Conservation (phyloP, 306 rosid species). For the Prunus padus region DNA sequence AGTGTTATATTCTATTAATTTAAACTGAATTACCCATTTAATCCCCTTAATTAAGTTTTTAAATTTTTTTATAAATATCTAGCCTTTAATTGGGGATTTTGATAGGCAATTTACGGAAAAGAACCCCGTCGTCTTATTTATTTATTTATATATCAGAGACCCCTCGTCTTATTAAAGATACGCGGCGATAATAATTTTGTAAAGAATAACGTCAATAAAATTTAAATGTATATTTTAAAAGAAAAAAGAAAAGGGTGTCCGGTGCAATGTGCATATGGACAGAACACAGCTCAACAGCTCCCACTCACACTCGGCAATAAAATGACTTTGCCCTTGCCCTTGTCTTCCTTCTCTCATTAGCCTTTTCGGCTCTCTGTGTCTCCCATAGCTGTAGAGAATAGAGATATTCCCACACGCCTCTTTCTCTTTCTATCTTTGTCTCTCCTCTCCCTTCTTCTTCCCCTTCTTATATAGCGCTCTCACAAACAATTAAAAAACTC, state of each 20-base stretch:
- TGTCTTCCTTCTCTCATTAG: conserved; percentile 25
- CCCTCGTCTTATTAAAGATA: too few relatives aligned
- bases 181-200: too few relatives aligned
- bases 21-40: not conserved
- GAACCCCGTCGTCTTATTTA: too few relatives aligned
- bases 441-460: conserved; percentile 7
- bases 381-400: conserved; percentile 17
- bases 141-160: too few relatives aligned
- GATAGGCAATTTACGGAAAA: too few relatives aligned
- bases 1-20: too few relatives aligned
- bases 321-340: conserved; percentile 35
- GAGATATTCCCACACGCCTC: conserved; percentile 3
- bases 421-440: conserved; percentile 26
- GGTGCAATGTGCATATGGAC: conserved; percentile 42
- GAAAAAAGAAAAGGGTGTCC: not conserved
- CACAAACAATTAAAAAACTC: not conserved
- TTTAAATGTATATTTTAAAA: not conserved
- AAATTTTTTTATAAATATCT: not conserved
- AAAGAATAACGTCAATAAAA: too few relatives aligned
- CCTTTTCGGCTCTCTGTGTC: conserved; percentile 30
- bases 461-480: too few relatives aligned
- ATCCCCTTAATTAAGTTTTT: not conserved
- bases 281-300: conserved; percentile 44
- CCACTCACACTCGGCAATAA: conserved; percentile 40
- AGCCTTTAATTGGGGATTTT: not conserved